Evolutionary conservation across 768 basidiomycete genomes (phyloP), one percentile per base, ranked within the genome.

Genomic region (Suillus bovinus): DNA sequence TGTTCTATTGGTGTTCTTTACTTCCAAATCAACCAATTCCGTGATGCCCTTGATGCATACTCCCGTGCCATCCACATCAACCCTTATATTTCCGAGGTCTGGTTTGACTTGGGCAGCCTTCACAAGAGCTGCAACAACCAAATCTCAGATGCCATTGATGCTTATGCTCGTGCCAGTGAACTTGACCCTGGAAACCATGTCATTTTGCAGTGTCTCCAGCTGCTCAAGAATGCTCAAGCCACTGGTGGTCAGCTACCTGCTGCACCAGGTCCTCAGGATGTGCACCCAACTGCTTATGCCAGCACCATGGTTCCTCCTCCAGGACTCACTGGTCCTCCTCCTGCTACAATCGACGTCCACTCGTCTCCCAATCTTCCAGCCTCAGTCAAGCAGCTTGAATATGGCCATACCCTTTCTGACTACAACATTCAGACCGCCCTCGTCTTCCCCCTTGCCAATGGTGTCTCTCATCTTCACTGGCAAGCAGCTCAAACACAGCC

Each of bases 41-140:
- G 95, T 58, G 97, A 99, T 71, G 96, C 96, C 2, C 88, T 99
- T 42, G 97, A 99, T 71, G 97, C 97, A 11, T 99, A 99, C 76
- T 98, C 97, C 33, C 91, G 96, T 17, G 97, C 97, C 14, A 99
- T 99, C 69, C 90, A 96, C 65, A 96, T 99, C 78, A 98, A 99
- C 73, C 96, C 97, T 0, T 99, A 96, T 81, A 98, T 99, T 69
- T 86, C 86, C 53, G 90, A 87, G 68, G 76, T 77, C 22, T 77
- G 73, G 74, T 99, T 96, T 75, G 96, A 99, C 78, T 86, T 99
- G 41, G 97, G 96, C 46, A 92, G 89, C 64, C 82, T 99, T 0
- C 99, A 99, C 73, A 96, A 99, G 77, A 92, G 90, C 67, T 99
- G 96, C 82, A 99, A 99, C 79, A 98, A 99, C 71, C 97, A 99